Evolutionary conservation across 1,284 basidiomycete species (phyloP).

Genomic region (Heterobasidion annosum): DNA sequence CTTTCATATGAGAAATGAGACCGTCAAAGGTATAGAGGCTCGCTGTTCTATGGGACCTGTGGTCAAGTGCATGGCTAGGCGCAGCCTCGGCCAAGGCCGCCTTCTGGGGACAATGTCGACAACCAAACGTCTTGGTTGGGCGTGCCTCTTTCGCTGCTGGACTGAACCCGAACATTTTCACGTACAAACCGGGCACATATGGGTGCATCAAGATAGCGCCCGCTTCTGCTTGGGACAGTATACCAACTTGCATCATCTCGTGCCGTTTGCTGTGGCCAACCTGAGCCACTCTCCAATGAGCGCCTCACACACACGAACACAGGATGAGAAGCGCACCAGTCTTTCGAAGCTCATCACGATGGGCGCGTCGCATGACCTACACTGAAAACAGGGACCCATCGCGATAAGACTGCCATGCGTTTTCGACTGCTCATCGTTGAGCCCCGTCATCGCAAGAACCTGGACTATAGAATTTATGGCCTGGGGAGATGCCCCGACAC

Average conservation of each 20-base stretch:
- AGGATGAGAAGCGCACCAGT: slow-evolving; percentile 29
- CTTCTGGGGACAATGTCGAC: slow-evolving; percentile 38
- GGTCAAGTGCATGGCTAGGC: not conserved
- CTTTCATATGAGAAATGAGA: slow-evolving; percentile 47
- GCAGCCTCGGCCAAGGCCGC: not conserved
- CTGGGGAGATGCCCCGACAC: slow-evolving; percentile 17
- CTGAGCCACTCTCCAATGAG: slow-evolving; percentile 1
- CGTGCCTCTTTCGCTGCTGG: slow-evolving; percentile 18
- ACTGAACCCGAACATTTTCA: slow-evolving; percentile 19
- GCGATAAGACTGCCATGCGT: slow-evolving; percentile 16
- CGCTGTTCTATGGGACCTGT: slow-evolving; percentile 1
- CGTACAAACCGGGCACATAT: slow-evolving; percentile 21
- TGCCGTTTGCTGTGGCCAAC: slow-evolving; percentile 51
- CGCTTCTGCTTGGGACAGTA: slow-evolving; percentile 21
- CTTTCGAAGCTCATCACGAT: slow-evolving; percentile 41
- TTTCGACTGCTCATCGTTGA: slow-evolving; percentile 22
- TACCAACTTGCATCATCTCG: slow-evolving; percentile 34
- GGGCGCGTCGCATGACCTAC: slow-evolving; percentile 40
- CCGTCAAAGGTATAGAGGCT: slow-evolving; percentile 40
- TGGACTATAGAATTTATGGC: slow-evolving; percentile 31
- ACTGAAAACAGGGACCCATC: slow-evolving; percentile 30
- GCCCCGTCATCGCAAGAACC: slow-evolving; percentile 22
- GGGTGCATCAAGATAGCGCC: slow-evolving; percentile 12
- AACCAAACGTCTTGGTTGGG: slow-evolving; percentile 33
- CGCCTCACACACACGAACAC: not conserved